Conservation (phyloP, 2,329 filamentous ascomycete species). For the Exophiala sp. region DNA sequence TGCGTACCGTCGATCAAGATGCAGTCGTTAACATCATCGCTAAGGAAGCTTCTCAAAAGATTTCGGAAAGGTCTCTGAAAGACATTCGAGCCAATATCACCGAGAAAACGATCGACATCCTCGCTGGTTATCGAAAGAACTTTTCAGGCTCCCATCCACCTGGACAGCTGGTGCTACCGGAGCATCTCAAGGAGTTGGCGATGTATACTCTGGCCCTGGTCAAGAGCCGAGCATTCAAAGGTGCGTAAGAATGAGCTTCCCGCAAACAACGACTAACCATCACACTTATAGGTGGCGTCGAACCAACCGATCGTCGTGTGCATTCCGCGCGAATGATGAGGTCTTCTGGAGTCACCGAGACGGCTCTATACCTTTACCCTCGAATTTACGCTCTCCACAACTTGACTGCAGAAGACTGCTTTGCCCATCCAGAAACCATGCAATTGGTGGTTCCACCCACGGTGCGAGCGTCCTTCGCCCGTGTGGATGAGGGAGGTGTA, state of each 20-base stretch:
- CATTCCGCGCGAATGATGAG: slow-evolving; percentile 88
- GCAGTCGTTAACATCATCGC: slow-evolving; percentile 82
- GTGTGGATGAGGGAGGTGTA: slow-evolving; percentile 85
- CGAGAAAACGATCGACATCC: slow-evolving; percentile 87
- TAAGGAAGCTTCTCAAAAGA: slow-evolving; percentile 84
- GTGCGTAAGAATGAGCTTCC: slow-evolving; percentile 29
- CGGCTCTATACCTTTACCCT: slow-evolving; percentile 90
- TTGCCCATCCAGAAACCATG: slow-evolving; percentile 78
- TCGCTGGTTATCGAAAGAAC: slow-evolving; percentile 87
- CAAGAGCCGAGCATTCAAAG: slow-evolving; percentile 89
- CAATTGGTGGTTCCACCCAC: slow-evolving; percentile 77
- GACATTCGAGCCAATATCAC: slow-evolving; percentile 77
- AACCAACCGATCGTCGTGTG: slow-evolving; percentile 82
- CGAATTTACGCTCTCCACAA: slow-evolving; percentile 90
- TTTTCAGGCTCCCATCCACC: slow-evolving; percentile 81
- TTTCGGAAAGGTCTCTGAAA: slow-evolving; percentile 69
- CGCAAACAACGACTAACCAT: background rate
- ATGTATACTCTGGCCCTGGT: slow-evolving; percentile 91
- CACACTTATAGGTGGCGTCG: slow-evolving; percentile 66
- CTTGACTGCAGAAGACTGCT: slow-evolving; percentile 78
- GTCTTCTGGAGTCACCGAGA: slow-evolving; percentile 76
- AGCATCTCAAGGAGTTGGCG: slow-evolving; percentile 90
- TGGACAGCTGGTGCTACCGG: slow-evolving; percentile 87
- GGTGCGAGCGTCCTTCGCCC: slow-evolving; percentile 75
- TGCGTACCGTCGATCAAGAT: slow-evolving; percentile 95